Evolutionary conservation across 495 filamentous ascomycete genomes (phyloP).

Genomic region (Penicillium atrosanguineum): DNA sequence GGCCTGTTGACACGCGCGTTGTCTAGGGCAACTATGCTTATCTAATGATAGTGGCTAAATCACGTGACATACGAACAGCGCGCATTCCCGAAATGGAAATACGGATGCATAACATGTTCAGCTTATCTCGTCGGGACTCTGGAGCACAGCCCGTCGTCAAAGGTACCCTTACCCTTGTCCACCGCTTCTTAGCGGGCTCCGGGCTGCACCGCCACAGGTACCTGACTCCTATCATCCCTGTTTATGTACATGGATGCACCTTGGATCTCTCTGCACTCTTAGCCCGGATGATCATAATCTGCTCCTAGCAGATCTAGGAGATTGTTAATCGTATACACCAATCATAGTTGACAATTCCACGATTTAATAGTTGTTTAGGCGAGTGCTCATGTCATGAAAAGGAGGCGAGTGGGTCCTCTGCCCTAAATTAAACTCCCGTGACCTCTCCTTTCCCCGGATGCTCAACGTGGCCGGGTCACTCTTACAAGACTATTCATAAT

Average conservation of each 20-base stretch:
- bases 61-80: conserved; percentile 4
- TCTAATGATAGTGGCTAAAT: conserved; percentile 3
- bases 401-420: conserved; percentile 24
- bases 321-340: neutral
- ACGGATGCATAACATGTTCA: neutral
- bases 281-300: neutral
- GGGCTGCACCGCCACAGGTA: conserved; percentile 2
- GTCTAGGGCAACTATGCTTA: conserved; percentile 24
- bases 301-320: neutral
- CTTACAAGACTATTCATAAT: neutral
- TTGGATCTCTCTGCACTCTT: neutral
- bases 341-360: neutral
- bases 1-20: conserved; percentile 18
- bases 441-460: conserved; percentile 33
- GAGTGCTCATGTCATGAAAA: conserved; percentile 17
- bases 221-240: neutral
- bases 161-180: neutral
- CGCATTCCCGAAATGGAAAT: conserved; percentile 1
- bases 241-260: neutral
- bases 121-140: neutral
- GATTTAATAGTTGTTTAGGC: neutral
- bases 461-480: conserved; percentile 23
- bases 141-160: neutral
- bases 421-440: conserved; percentile 28
- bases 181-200: neutral